These are phyloP conservation scores for Leishmania martiniquensis DNA, from an alignment of 208 protist species.

Conservation along the genomic window DNA sequence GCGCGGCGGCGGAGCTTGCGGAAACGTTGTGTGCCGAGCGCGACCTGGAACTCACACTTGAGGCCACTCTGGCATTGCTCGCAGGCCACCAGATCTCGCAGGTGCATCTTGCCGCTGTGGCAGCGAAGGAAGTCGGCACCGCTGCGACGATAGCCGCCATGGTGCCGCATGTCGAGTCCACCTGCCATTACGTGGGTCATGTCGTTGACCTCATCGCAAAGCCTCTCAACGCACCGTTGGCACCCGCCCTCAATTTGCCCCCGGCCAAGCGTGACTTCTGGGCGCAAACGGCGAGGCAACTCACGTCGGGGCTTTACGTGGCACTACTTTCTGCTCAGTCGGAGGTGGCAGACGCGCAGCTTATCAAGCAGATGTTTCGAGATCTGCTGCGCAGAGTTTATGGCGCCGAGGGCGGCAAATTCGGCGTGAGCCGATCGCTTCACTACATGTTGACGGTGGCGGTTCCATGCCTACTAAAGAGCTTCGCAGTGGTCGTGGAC, in stretches of 20 bases:
- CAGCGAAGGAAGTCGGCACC: neutral
- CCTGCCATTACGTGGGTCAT: constrained; percentile 14
- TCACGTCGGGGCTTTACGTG: constrained; percentile 27
- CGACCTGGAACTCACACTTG: constrained; percentile 28
- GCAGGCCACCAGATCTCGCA: constrained; percentile 14
- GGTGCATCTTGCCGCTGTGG: constrained; percentile 6
- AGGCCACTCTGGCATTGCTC: constrained; percentile 22
- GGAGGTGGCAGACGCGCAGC: constrained; percentile 17
- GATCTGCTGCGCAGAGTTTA: constrained; percentile 18
- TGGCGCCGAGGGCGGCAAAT: constrained; percentile 3
- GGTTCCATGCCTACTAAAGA: constrained; percentile 12
- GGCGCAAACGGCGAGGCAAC: constrained; percentile 12
- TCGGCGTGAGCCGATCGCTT: constrained; percentile 17
- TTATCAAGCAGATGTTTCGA: constrained; percentile 8
- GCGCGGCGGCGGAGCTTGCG: neutral
- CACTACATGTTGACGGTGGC: constrained; percentile 27
- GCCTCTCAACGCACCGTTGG: neutral
- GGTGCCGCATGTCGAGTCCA: constrained; percentile 26
- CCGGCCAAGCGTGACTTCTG: constrained; percentile 17
- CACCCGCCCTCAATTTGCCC: neutral
- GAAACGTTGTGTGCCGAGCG: constrained; percentile 5
- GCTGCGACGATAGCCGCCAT: constrained; percentile 15
- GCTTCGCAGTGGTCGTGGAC: constrained; percentile 10
- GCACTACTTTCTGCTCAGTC: constrained; percentile 17
- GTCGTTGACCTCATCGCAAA: constrained; percentile 4